A percentile compares a stretch with the other conserved stretches of the same genome.
Conservation (phyloP, 306 rosid genomes). For the Arachis hypogaea region DNA sequence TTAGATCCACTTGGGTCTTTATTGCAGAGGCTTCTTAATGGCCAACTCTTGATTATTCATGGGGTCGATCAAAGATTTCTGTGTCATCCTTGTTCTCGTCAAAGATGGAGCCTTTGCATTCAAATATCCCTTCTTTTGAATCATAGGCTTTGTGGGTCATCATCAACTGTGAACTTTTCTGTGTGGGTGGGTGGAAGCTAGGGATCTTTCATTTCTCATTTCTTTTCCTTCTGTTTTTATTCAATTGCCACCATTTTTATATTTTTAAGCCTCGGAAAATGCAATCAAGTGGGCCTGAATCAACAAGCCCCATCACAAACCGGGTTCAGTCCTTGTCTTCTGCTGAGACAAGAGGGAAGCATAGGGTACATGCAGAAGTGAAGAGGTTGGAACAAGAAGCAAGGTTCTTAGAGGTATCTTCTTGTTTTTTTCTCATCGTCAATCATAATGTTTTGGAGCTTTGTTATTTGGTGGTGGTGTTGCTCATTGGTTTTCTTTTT, state of each 20-base stretch:
- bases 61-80: conserved; percentile 59
- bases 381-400: conserved; percentile 92
- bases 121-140: conserved; percentile 38
- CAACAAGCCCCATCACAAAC: conserved; percentile 58
- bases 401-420: conserved; percentile 80
- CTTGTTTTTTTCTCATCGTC: not conserved
- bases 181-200: not conserved
- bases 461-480: conserved; percentile 16
- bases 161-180: not conserved
- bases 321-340: conserved; percentile 73
- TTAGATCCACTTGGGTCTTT: conserved; percentile 45
- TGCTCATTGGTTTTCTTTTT: conserved; percentile 12
- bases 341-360: conserved; percentile 88
- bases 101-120: conserved; percentile 43
- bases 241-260: conserved; percentile 28
- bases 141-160: conserved; percentile 32
- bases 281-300: conserved; percentile 74
- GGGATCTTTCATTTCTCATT: conserved; percentile 15
- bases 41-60: conserved; percentile 32
- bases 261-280: conserved; percentile 53
- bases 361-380: conserved; percentile 86
- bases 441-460: conserved; percentile 29
- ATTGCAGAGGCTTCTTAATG: conserved; percentile 18
- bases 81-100: conserved; percentile 51
- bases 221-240: not conserved